A percentile compares a stretch with the other conserved stretches of the same genome.
These are phyloP conservation scores for Parastagonospora nodorum DNA, from an alignment of 2,329 filamentous ascomycete genomes.

Conservation along the genomic window DNA sequence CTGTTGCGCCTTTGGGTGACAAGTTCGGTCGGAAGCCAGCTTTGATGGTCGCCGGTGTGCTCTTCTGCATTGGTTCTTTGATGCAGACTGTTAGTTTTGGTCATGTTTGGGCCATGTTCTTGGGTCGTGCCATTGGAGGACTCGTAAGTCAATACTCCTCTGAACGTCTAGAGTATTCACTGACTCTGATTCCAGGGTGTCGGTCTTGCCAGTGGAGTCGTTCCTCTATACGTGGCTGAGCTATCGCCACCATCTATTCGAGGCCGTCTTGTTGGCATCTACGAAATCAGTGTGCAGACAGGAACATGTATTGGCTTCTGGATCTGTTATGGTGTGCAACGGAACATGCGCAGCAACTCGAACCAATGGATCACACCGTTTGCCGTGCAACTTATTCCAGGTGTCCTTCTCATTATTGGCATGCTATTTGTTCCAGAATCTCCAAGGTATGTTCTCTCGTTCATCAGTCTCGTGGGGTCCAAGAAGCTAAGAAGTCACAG, in stretches of 20 bases:
- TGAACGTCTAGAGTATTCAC: slow-evolving; percentile 59
- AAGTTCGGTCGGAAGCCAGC: slow-evolving; percentile 68
- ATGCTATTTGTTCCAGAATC: slow-evolving; percentile 52
- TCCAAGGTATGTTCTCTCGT: slow-evolving; percentile 51
- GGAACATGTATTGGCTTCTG: slow-evolving; percentile 39
- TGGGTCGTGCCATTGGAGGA: slow-evolving; percentile 69
- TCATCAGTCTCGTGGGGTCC: not conserved
- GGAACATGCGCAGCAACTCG: slow-evolving; percentile 48
- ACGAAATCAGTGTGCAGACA: slow-evolving; percentile 56
- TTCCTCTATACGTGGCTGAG: slow-evolving; percentile 54
- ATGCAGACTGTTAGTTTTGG: not conserved
- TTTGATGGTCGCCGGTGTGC: slow-evolving; percentile 48
- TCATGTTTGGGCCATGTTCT: slow-evolving; percentile 63
- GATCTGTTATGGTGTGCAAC: slow-evolving; percentile 51
- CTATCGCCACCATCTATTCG: slow-evolving; percentile 62
- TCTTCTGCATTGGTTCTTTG: not conserved
- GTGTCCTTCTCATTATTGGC: slow-evolving; percentile 59
- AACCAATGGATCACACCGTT: slow-evolving; percentile 58
- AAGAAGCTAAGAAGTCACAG: not conserved
- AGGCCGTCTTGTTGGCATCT: slow-evolving; percentile 60
- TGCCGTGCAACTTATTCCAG: slow-evolving; percentile 70
- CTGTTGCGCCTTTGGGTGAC: slow-evolving; percentile 67
- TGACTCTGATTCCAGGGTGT: slow-evolving; percentile 53
- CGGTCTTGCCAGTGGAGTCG: slow-evolving; percentile 59
- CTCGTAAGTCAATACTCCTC: slow-evolving; percentile 55